Evolutionary conservation across 2,329 filamentous ascomycete species (phyloP).

Genomic region (Aspergillus vadensis): DNA sequence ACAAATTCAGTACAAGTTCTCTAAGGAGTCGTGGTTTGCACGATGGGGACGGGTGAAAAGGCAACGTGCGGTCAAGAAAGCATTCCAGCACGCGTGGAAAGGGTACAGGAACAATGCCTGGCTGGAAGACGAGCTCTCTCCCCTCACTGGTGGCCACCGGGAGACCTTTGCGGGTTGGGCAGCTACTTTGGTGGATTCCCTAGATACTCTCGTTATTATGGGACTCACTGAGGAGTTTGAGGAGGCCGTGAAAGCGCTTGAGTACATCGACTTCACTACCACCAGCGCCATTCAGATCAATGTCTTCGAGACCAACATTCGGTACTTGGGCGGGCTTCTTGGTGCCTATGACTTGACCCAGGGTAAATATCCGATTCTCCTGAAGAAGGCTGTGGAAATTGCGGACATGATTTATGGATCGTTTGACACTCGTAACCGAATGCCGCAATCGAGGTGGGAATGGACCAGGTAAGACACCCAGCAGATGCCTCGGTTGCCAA

Average conservation of each 20-base stretch:
- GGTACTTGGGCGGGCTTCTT: slow-evolving; percentile 84
- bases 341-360: slow-evolving; percentile 83
- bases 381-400: slow-evolving; percentile 78
- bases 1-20: slow-evolving; percentile 73
- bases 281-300: slow-evolving; percentile 70
- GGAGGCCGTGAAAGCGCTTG: slow-evolving; percentile 69
- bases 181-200: slow-evolving; percentile 78
- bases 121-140: slow-evolving; percentile 82
- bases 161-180: slow-evolving; percentile 92
- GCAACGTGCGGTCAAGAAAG: slow-evolving; percentile 68
- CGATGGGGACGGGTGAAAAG: slow-evolving; percentile 66
- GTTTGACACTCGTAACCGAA: slow-evolving; percentile 90
- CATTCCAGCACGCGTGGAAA: slow-evolving; percentile 76
- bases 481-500: background rate
- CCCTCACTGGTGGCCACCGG: slow-evolving; percentile 66
- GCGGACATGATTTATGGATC: slow-evolving; percentile 78
- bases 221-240: slow-evolving; percentile 76
- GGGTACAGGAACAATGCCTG: slow-evolving; percentile 81
- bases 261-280: slow-evolving; percentile 79
- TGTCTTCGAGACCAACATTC: slow-evolving; percentile 88
- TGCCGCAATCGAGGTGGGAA: slow-evolving; percentile 79
- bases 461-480: slow-evolving; percentile 63
- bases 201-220: slow-evolving; percentile 87
- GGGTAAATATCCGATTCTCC: slow-evolving; percentile 67
- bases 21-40: slow-evolving; percentile 59